Evolutionary conservation across 2,329 filamentous ascomycete species (phyloP), one percentile per base, ranked within the genome.

Genomic region (Cordyceps javanica): DNA sequence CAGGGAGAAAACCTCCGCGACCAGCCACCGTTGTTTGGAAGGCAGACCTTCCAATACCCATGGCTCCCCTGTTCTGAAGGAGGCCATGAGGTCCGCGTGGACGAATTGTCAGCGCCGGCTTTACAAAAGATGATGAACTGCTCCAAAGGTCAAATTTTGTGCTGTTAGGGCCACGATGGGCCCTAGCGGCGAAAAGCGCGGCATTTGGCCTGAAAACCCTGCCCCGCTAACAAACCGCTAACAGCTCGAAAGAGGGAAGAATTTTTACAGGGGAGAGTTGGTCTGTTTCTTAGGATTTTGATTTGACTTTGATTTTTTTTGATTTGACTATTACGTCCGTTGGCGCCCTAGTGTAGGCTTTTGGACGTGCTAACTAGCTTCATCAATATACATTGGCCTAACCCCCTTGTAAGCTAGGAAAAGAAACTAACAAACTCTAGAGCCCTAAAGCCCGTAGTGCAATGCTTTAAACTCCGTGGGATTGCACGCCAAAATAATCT

Each of bases 1-100:
- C 10, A 55, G 39, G 53, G 52, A 46, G 46, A 51, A 57, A 57
- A 60, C 53, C 53, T 53, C 58, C 48, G 39, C 53, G 48, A 49
- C 46, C 30, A 60, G 58, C 38, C n/a, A 41, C 38, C n/a, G n/a
- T 41, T 56, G 16, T 48, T 57, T 57, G 41, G 46, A 50, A 51
- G 54, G 34, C n/a, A 32, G 23, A 38, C 21, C 54, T 56, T 56
- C 54, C 44, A 56, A 49, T 56, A 56, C 42, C 54, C 32, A 49
- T 49, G 32, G 32, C 32, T 56, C 54, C 44, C 49, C 28, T 30
- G 42, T 56, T 56, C 42, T 23, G n/a, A 42, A 54, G 51, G 34
- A 26, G 19, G 16, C 28, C 42, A 56, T 49, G 23, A 56, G 42
- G 44, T 56, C 54, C 44, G 25, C 19, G 44, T 56, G 30, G 44